Evolutionary conservation across 345 rosid genomes (phyloP), one percentile per base, ranked within the genome.

Genomic region (Populus simonii): DNA sequence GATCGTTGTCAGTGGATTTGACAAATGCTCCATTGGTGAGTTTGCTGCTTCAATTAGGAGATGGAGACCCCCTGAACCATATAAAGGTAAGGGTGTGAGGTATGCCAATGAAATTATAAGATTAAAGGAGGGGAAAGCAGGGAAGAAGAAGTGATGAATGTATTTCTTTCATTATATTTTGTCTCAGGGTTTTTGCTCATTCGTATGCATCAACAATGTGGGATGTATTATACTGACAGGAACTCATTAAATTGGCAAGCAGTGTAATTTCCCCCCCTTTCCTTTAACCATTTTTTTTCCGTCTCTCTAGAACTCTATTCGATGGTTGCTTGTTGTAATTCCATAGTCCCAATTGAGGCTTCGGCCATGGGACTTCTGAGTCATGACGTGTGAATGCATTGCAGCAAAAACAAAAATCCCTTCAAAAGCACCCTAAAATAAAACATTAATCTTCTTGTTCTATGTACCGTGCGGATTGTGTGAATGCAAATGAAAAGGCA

Each of bases 1-100:
- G 75, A 86, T 96, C 80, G 76, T 82, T 0, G 88, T 96, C 23
- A 85, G 91, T 35, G 99, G 98, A n/a, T 90, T 84, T 1, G 97
- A 93, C 74, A 93, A 92, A 79, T 86, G 91, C 27, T 80, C 76
- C 18, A 87, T 96, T 8, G 96, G 98, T 38, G 92, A 92, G 85
- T 96, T 93, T 66, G 98, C 99, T 36, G 98, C 97, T n/a, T 83
- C 93, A 3, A 71, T 93, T 69, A 85, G 97, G 89, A 92, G 89
- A 80, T 96, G 97, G 97, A 92, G 98, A 70, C 98, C 99, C 8
- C 97, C 99, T 0, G 97, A 96, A 80, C 99, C 99, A 13, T 96
- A 96, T 83, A 96, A 93, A 81, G 98, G 98, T 68, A 96, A 96
- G 85, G 99, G 99, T 68, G 94, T 92, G 73, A 96, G 90, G 81